A percentile compares a stretch with the other conserved stretches of the same genome.
These are phyloP conservation scores for Gymnopilus dilepis DNA, from an alignment of 768 basidiomycete species.

Conservation along the genomic window DNA sequence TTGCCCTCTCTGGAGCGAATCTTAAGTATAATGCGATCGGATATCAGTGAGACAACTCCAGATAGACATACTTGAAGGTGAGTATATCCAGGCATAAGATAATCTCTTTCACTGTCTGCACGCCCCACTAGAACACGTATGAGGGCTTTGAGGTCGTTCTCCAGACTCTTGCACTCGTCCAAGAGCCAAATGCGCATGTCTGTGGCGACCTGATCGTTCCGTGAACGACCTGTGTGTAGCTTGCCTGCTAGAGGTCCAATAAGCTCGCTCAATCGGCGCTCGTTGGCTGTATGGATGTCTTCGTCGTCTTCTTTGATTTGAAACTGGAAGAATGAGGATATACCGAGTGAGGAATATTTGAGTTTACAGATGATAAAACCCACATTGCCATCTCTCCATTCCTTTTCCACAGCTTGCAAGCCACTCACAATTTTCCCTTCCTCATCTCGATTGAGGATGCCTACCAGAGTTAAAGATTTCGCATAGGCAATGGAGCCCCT, in stretches of 20 bases:
- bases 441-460: conserved; percentile 83
- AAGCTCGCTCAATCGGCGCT: conserved; percentile 90
- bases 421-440: conserved; percentile 75
- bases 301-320: conserved; percentile 85
- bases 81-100: conserved; percentile 94
- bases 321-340: conserved; percentile 59
- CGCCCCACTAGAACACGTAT: conserved; percentile 90
- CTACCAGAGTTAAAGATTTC: conserved; percentile 79
- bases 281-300: conserved; percentile 99
- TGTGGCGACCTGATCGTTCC: conserved; percentile 98
- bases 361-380: conserved; percentile 27
- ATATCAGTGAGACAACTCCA: background rate
- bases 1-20: conserved; percentile 78
- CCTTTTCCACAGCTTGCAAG: conserved; percentile 73
- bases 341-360: background rate
- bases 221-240: conserved; percentile 94
- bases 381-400: conserved; percentile 85
- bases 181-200: conserved; percentile 98
- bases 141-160: conserved; percentile 72
- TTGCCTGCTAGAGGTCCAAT: conserved; percentile 94
- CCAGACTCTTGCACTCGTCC: conserved; percentile 71
- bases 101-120: conserved; percentile 91
- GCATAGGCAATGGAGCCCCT: conserved; percentile 96
- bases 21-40: background rate
- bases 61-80: conserved; percentile 82